Conservation (phyloP, 768 basidiomycete genomes). For the Boletales sp. region DNA sequence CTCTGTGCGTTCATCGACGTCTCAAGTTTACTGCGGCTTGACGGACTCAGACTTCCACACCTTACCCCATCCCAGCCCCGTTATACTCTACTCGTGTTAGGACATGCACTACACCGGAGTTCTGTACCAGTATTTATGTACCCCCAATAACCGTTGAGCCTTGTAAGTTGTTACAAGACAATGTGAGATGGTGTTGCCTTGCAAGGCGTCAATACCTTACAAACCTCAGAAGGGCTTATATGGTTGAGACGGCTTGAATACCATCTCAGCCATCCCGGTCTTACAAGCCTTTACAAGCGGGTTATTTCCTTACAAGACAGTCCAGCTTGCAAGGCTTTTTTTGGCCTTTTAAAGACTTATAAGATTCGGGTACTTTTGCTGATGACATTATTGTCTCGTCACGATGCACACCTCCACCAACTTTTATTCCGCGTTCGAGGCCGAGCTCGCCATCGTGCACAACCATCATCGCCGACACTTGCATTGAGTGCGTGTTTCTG, state of each 20-base stretch:
- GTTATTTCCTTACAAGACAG: neutral
- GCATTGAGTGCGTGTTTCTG: slow-evolving; percentile 47
- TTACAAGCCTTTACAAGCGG: neutral
- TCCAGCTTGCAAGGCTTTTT: neutral
- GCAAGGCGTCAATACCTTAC: neutral
- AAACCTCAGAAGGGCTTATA: neutral
- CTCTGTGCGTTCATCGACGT: no score
- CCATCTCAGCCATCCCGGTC: neutral
- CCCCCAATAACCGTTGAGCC: no score
- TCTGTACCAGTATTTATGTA: neutral
- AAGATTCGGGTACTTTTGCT: no score
- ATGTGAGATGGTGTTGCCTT: neutral
- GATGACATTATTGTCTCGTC: slow-evolving; percentile 82
- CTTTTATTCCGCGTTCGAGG: slow-evolving; percentile 97
- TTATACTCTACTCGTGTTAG: no score
- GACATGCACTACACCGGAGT: no score
- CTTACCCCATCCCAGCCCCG: no score
- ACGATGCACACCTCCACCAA: slow-evolving; percentile 94
- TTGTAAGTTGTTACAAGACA: no score
- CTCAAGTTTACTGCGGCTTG: no score
- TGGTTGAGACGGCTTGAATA: neutral
- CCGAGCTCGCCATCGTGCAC: slow-evolving; percentile 92
- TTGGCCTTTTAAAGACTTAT: neutral
- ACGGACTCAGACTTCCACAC: no score
- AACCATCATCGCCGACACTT: slow-evolving; percentile 91